Evolutionary conservation across 2,329 filamentous ascomycete species (phyloP).

Genomic region (Zymoseptoria passerinii): DNA sequence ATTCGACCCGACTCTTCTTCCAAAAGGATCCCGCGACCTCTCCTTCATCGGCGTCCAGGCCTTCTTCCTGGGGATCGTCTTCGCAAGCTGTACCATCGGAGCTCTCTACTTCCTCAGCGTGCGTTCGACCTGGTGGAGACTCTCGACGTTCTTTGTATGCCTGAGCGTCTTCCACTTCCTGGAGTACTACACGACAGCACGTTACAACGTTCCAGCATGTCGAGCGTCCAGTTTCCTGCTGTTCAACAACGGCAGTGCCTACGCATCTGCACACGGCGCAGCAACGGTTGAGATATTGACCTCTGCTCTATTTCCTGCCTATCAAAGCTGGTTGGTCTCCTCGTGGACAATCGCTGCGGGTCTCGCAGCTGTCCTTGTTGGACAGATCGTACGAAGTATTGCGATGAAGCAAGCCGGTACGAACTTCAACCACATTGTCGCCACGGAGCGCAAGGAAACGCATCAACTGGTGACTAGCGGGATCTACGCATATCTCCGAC

Average conservation of each 20-base stretch:
- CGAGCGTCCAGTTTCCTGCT: conserved; percentile 72
- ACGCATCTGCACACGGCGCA: conserved; percentile 70
- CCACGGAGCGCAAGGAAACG: conserved; percentile 56
- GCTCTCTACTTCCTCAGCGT: conserved; percentile 16
- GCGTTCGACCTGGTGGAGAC: conserved; percentile 42
- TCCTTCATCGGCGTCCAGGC: conserved; percentile 40
- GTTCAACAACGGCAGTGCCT: conserved; percentile 72
- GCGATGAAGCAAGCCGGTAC: conserved; percentile 85
- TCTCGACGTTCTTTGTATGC: conserved; percentile 55
- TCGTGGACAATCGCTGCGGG: conserved; percentile 43
- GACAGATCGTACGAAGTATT: conserved; percentile 66
- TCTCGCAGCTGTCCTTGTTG: conserved; percentile 54
- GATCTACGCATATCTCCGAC: conserved; percentile 66
- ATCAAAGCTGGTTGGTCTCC: conserved; percentile 34
- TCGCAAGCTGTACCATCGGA: conserved; percentile 29
- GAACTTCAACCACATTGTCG: conserved; percentile 83
- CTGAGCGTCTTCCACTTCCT: conserved; percentile 87
- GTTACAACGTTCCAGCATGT: conserved; percentile 69
- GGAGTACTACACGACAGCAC: conserved; percentile 86
- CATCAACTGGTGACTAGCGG: conserved; percentile 79
- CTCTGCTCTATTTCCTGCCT: conserved; percentile 32
- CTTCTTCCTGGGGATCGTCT: conserved; percentile 36
- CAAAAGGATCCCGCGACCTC: conserved; percentile 37
- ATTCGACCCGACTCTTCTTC: conserved; percentile 31
- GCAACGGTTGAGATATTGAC: conserved; percentile 67